These are phyloP conservation scores for Hortiboletus campestris DNA, from an alignment of 768 basidiomycete genomes.

Conservation along the genomic window DNA sequence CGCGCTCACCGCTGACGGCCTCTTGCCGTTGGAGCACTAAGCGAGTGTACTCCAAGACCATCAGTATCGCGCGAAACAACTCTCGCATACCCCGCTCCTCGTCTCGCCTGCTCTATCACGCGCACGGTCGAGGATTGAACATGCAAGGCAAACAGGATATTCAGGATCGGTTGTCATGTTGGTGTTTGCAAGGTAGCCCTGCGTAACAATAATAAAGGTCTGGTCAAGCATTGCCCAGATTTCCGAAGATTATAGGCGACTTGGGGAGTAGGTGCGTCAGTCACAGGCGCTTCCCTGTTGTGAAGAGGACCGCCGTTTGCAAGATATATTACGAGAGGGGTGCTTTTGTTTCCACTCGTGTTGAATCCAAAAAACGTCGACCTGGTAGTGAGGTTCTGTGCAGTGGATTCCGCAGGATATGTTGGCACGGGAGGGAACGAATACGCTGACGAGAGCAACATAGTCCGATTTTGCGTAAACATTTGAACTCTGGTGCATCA, in stretches of 20 bases:
- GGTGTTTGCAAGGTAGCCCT: constrained; percentile 36
- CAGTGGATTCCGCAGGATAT: constrained; percentile 28
- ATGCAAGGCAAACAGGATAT: constrained; percentile 52
- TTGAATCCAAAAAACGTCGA: constrained; percentile 52
- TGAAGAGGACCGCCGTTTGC: constrained; percentile 50
- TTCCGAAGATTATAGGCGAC: constrained; percentile 36
- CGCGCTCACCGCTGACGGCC: background rate
- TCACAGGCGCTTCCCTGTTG: constrained; percentile 36
- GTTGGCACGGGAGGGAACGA: constrained; percentile 34
- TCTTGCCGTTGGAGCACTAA: background rate
- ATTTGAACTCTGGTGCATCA: constrained; percentile 12
- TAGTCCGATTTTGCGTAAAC: constrained; percentile 38
- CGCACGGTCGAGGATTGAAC: constrained; percentile 50
- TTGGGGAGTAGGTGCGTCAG: constrained; percentile 44
- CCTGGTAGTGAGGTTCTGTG: constrained; percentile 34
- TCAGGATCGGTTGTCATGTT: constrained; percentile 34
- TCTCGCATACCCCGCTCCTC: constrained; percentile 32
- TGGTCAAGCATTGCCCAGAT: constrained; percentile 47
- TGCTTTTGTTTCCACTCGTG: constrained; percentile 24
- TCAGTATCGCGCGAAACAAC: constrained; percentile 33
- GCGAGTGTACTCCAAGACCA: constrained; percentile 14
- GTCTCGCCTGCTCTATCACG: constrained; percentile 25
- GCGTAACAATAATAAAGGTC: constrained; percentile 42
- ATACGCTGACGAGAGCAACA: constrained; percentile 33
- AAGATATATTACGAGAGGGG: constrained; percentile 55